Percentiles rank a stretch among this genome's conserved stretches.
Conservation (phyloP, 2,329 filamentous ascomycete genomes). For the Verticillium longisporum region DNA sequence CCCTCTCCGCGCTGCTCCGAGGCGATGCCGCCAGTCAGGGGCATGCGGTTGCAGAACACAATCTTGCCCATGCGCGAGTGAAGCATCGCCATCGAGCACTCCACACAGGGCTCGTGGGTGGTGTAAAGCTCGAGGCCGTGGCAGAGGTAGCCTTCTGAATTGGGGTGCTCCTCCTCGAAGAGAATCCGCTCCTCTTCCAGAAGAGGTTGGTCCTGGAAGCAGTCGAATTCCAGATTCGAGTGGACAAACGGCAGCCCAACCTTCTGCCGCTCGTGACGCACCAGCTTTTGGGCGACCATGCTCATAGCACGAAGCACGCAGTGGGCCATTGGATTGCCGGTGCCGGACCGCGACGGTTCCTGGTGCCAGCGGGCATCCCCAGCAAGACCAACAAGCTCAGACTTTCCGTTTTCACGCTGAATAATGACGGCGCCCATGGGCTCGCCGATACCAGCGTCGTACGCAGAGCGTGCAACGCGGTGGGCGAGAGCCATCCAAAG, state of each 20-base stretch:
- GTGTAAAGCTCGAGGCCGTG: conserved; percentile 90
- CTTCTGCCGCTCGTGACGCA: conserved; percentile 44
- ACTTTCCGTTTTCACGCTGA: conserved; percentile 47
- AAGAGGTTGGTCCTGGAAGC: conserved; percentile 63
- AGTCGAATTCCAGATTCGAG: conserved; percentile 47
- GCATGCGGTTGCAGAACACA: conserved; percentile 74
- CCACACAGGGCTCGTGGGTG: conserved; percentile 92
- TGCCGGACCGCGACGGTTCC: conserved; percentile 37
- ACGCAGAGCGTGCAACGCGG: conserved; percentile 53
- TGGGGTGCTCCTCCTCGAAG: conserved; percentile 58
- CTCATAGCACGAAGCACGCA: conserved; percentile 72
- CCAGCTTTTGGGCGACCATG: conserved; percentile 68
- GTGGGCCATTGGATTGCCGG: conserved; percentile 72
- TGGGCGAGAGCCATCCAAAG: conserved; percentile 64
- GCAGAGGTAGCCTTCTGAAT: conserved; percentile 81
- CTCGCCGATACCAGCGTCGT: conserved; percentile 54
- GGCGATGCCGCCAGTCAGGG: conserved; percentile 72
- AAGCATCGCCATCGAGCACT: conserved; percentile 94
- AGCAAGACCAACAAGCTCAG: conserved; percentile 62
- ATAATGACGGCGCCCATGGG: conserved; percentile 70
- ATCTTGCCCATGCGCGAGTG: conserved; percentile 88
- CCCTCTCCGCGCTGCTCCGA: conserved; percentile 60
- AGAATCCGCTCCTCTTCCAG: conserved; percentile 58
- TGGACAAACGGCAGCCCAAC: conserved; percentile 24
- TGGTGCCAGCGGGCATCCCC: conserved; percentile 68